These are phyloP conservation scores for Cyberlindnera saturnus DNA, from an alignment of 805 yeast species.

Conservation along the genomic window DNA sequence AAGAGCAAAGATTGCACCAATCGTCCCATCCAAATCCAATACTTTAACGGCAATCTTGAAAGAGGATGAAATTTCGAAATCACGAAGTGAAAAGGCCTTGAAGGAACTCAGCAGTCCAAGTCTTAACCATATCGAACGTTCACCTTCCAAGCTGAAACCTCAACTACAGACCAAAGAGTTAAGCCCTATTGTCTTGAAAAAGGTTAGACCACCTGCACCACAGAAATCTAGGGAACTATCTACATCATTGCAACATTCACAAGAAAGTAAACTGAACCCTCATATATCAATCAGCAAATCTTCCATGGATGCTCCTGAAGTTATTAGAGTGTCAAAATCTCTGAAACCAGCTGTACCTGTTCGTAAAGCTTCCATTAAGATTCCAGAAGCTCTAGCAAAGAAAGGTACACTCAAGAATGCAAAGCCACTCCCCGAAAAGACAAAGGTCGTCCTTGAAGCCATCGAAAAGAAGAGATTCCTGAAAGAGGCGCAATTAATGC, in stretches of 20 bases:
- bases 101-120: slow-evolving; percentile 12
- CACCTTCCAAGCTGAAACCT: not conserved
- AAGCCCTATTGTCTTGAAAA: slow-evolving; percentile 14
- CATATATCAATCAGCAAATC: slow-evolving; percentile 16
- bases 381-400: slow-evolving; percentile 19
- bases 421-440: slow-evolving; percentile 6
- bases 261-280: slow-evolving; percentile 16
- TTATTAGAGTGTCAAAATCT: slow-evolving; percentile 9
- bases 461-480: slow-evolving; percentile 4
- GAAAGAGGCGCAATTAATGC: slow-evolving; percentile 4
- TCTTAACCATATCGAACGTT: slow-evolving; percentile 11
- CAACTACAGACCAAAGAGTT: not conserved
- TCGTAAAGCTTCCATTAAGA: slow-evolving; percentile 16
- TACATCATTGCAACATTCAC: not conserved
- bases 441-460: slow-evolving; percentile 11
- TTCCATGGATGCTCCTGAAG: slow-evolving; percentile 18
- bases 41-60: slow-evolving; percentile 25
- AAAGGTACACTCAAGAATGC: slow-evolving; percentile 4
- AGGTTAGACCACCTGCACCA: slow-evolving; percentile 14
- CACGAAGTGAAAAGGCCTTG: slow-evolving; percentile 11
- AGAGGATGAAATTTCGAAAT: slow-evolving; percentile 7
- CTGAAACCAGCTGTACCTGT: slow-evolving; percentile 20
- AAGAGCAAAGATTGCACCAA: slow-evolving; percentile 27
- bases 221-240: slow-evolving; percentile 5
- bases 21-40: slow-evolving; percentile 22